These are phyloP conservation scores for Diphasiastrum complanatum DNA, from an alignment of 83 land plant species.

Conservation along the genomic window DNA sequence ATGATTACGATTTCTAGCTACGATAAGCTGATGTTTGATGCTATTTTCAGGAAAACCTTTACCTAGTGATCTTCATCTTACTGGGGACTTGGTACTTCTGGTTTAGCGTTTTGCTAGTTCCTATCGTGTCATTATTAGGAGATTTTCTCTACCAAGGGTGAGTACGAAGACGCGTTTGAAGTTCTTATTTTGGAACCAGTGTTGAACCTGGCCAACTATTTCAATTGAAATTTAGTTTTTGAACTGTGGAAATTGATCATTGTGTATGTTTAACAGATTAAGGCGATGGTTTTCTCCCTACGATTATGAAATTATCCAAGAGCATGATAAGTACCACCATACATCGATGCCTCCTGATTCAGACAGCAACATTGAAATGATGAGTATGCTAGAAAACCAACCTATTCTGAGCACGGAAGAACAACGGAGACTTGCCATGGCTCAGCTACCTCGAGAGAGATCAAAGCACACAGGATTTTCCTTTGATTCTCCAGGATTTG, in stretches of 20 bases:
- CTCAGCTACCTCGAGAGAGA: conserved; percentile 75
- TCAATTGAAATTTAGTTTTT: neutral
- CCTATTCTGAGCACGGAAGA: conserved; percentile 55
- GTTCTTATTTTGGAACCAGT: neutral
- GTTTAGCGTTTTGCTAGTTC: conserved; percentile 63
- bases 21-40: neutral
- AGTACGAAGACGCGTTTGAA: conserved; percentile 12
- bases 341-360: conserved; percentile 30
- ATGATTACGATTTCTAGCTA: conserved; percentile 5
- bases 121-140: conserved; percentile 65
- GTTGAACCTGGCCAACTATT: neutral
- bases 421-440: conserved; percentile 59
- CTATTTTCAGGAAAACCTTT: conserved; percentile 74
- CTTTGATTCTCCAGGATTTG: conserved; percentile 94
- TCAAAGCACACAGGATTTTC: conserved; percentile 97
- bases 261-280: conserved; percentile 40
- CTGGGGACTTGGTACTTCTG: conserved; percentile 93
- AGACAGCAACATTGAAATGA: conserved; percentile 21
- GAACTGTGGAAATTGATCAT: neutral
- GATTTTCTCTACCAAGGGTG: conserved; percentile 80
- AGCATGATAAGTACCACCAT: conserved; percentile 33
- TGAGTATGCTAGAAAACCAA: conserved; percentile 39
- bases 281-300: conserved; percentile 90
- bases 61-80: conserved; percentile 67
- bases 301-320: conserved; percentile 92